Evolutionary conservation across 2,329 filamentous ascomycete genomes (phyloP).

Genomic region (Penicillium rolfsii): DNA sequence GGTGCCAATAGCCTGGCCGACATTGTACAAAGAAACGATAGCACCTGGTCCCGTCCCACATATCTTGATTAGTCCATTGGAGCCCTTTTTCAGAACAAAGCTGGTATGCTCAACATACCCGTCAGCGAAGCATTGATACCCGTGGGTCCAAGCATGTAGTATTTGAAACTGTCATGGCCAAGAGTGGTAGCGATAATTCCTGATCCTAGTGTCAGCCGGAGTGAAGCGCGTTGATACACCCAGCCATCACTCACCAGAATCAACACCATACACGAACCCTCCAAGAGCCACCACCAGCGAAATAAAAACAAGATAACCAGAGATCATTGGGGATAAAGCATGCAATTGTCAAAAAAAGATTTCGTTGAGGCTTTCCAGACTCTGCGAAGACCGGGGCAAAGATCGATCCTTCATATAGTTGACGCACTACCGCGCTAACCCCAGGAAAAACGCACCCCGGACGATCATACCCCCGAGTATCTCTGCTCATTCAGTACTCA

Average conservation of each 20-base stretch:
- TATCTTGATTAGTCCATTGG: neutral
- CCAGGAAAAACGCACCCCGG: neutral
- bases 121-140: slow-evolving; percentile 15
- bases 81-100: neutral
- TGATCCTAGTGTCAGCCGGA: neutral
- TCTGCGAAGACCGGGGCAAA: neutral
- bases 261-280: neutral
- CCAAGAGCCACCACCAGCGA: neutral
- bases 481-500: neutral
- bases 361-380: neutral
- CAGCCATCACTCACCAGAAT: neutral
- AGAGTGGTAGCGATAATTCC: slow-evolving; percentile 24
- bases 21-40: slow-evolving; percentile 29
- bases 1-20: slow-evolving; percentile 28
- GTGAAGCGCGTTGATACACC: neutral
- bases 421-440: neutral
- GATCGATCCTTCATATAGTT: neutral
- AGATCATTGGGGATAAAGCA: neutral
- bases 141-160: slow-evolving; percentile 20
- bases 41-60: slow-evolving; percentile 17
- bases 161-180: slow-evolving; percentile 24
- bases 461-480: neutral
- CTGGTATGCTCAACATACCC: neutral
- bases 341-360: neutral
- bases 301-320: neutral